Base-by-base conservation (phyloP, 352 stramenopile species). In the Phytopythium aichiense region DNA sequence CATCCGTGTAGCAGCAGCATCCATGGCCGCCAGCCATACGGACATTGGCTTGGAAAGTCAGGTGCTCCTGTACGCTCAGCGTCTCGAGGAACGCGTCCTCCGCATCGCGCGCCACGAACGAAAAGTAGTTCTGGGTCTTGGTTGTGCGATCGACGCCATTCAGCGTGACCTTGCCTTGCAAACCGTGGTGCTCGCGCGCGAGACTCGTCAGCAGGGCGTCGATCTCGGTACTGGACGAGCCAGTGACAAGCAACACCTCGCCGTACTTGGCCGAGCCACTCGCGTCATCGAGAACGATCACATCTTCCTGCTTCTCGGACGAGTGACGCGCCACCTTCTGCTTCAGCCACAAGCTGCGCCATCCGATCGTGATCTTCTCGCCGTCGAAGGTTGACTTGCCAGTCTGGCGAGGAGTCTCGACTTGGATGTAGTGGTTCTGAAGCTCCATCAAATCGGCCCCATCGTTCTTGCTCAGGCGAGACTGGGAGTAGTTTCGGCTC, bases 31-130 rank as follows among this genome's bases (percentile, higher is more conserved):
- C 61, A 5, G 46, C 60, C 30, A 65, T n/a, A 15, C 61, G 13
- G 25, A 76, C 15, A 33, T 70, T 59, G 13, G 69, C 66, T 35
- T 80, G 72, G 52, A 73, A 77, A 3, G 25, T 30, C 16, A 80
- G 40, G 55, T 80, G 69, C 50, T 80, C 69, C 40, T 71, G 59
- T 22, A 80, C 66, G 16, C 65, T 77, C 55, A 80, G 58, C 23
- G 61, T 71, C 25, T 80, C 69, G 35, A 73, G 75, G 33, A 80
- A 77, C 13, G 66, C 42, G 31, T 73, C 64, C 13, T 67, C 64
- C 5, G 15, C 31, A 28, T 58, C 52, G 1, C 61, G 61, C 23
- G 54, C 15, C 0, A 80, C 67, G 42, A 65, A 73, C 30, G 49
- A 63, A 13, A 69, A 25, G 11, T 59, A 30, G 4, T 61, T 38